Evolutionary conservation across 148 eudicot genomes (phyloP), one percentile per base, ranked within the genome.

Genomic region (Chenopodium suecicum): DNA sequence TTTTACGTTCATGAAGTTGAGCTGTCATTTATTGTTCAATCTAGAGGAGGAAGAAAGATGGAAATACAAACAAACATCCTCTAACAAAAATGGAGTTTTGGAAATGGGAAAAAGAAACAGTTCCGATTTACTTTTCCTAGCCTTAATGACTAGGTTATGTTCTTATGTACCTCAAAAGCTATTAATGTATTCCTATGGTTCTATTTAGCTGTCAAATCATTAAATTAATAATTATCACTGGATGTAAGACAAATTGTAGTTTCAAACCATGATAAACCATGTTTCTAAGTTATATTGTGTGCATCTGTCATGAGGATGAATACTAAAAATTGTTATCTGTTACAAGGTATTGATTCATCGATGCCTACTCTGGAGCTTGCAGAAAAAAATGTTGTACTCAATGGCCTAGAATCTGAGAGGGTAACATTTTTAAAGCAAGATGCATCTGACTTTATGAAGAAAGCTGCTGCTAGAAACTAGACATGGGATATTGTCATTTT

Each of bases 321-420:
- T 74, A 56, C 73, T 23, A 19, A 25, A 60, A 29, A 70, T 34
- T 47, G 54, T 54, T 69, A 72, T 75, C 69, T 62, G 37, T 79
- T 79, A 67, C 67, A 81, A 93, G 97, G 98, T 88, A 86, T 95
- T 72, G 98, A 95, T 87, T 86, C 97, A 12, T 91, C 98, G 23
- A 48, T 84, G 82, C 95, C 95, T 83, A 97, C 98, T 76, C 67
- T 95, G 86, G 97, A 92, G 74, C 90, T 95, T 80, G 98, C 98
- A 82, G 91, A 85, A 67, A 87, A 90, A 82, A 91, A 95, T 77
- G 65, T 93, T 75, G 44, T 85, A 76, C 92, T 93, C 20, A 94
- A 94, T 82, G 86, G 83, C 84, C 80, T 94, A 82, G 89, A 94
- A 87, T 78, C 93, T 17, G 84, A 81, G 79, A 72, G 78, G 77